Conservation (phyloP, 768 basidiomycete species). For the Leccinum truebloodii region DNA sequence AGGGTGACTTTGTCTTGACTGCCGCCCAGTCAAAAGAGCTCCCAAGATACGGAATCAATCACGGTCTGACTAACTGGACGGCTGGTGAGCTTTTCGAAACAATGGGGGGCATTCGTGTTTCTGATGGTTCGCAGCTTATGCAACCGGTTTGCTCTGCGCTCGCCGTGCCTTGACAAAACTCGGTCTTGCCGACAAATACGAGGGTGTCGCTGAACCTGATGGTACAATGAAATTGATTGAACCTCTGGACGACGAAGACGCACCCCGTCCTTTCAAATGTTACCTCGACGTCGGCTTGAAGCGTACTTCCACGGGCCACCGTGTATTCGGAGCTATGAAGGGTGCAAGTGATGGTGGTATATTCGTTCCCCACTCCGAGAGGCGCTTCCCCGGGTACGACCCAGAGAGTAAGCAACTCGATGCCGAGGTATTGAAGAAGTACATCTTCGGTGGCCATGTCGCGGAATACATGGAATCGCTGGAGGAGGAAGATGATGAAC, state of each 20-base stretch:
- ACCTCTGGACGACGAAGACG: conserved; percentile 85
- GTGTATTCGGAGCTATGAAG: conserved; percentile 98
- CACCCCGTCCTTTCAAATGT: conserved; percentile 97
- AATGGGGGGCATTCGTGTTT: background rate
- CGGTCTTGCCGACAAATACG: conserved; percentile 96
- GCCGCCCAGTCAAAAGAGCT: conserved; percentile 91
- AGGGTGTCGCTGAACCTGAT: conserved; percentile 90
- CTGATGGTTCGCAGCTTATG: conserved; percentile 66
- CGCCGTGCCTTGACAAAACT: conserved; percentile 95
- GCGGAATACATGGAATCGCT: conserved; percentile 99
- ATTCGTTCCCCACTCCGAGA: conserved; percentile 96
- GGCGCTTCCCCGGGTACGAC: conserved; percentile 98
- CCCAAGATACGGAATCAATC: conserved; percentile 93
- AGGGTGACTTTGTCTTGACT: conserved; percentile 92
- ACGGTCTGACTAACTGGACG: conserved; percentile 99
- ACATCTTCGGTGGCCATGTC: conserved; percentile 96
- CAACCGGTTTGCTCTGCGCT: conserved; percentile 92
- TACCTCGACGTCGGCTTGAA: conserved; percentile 98
- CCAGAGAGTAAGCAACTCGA: conserved; percentile 90
- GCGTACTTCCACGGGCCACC: conserved; percentile 96
- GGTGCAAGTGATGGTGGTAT: conserved; percentile 98
- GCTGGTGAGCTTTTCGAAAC: conserved; percentile 59
- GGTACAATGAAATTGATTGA: conserved; percentile 85
- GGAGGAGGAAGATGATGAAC: conserved; percentile 99
- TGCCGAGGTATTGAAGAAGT: conserved; percentile 93